Base-by-base conservation (phyloP, 331 rosid genomes). In the Telfairia occidentalis region DNA sequence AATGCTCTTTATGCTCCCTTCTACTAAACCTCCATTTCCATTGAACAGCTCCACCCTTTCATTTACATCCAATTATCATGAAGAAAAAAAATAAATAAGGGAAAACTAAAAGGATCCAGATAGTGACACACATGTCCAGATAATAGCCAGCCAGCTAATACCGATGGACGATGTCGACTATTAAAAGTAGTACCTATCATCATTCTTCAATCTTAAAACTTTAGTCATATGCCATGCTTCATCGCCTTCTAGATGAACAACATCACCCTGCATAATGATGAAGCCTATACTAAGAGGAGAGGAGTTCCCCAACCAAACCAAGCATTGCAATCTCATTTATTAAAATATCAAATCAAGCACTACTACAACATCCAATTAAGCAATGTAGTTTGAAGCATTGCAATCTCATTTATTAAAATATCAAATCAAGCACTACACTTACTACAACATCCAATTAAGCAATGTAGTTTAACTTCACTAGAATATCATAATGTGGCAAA, bases 221-320 rank as follows among this genome's bases (percentile, higher is more conserved):
- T 91, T 91, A 12, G 96, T 89, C 96, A 94, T 91, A 76, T 94
- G 98, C 98, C 98, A 89, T 77, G 91, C 85, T 48, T 94, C 98
- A 84, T 91, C 98, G 32, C 97, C 96, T 79, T 87, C 82, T 15
- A 94, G 86, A 10, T 87, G 89, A 71, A 94, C 79, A 65, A 80
- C 78, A 79, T 75, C 80, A 29, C 98, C 98, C 98, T 91, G 88
- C 79, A 80, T 15, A 76, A 9, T 23, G 34, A 80, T 24, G 72
- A n/a, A 71, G 52, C 53, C 24, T 21, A 59, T 34, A 10, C 15
- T 12, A 6, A 63, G 50, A 70, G 48, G 13, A 77, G 18, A 53
- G 26, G 29, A 48, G 28, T 43, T 42, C 50, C 61, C 24, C 30
- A 65, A 66, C 52, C 21, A 52, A 18, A 15, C 45, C 16, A 66